Conservation (phyloP, 1,139 yeast species). For the Candida labiduridarum region DNA sequence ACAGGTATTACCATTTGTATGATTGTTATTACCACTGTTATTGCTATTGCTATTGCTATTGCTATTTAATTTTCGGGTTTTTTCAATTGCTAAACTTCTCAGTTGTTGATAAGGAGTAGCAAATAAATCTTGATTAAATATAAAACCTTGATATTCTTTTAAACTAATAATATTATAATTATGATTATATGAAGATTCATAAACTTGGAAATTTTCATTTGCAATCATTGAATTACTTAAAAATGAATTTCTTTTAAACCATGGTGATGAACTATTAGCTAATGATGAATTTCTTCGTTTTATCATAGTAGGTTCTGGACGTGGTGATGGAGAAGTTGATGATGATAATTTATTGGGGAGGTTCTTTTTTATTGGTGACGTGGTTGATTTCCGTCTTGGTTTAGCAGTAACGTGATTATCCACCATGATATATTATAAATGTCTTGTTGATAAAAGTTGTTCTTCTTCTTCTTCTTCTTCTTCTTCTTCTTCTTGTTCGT, state of each 20-base stretch:
- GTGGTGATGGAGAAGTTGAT: constrained; percentile 11
- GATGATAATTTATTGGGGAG: background rate
- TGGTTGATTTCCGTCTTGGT: constrained; percentile 15
- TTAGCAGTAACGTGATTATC: constrained; percentile 6
- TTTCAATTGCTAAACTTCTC: constrained; percentile 45
- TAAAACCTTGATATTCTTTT: constrained; percentile 70
- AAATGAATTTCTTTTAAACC: constrained; percentile 62
- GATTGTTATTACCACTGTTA: background rate
- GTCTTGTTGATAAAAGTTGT: background rate
- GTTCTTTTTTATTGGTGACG: constrained; percentile 12
- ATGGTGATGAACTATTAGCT: constrained; percentile 52
- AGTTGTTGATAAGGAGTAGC: constrained; percentile 68
- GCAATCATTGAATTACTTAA: constrained; percentile 63
- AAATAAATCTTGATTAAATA: constrained; percentile 74
- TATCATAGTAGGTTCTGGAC: constrained; percentile 21
- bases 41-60: background rate
- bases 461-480: background rate
- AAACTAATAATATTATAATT: constrained; percentile 49
- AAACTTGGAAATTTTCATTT: constrained; percentile 60
- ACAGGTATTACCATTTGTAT: background rate
- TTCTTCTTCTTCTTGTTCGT: background rate
- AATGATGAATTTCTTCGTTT: constrained; percentile 46
- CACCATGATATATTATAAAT: background rate
- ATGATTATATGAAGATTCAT: constrained; percentile 46
- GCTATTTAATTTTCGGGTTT: constrained; percentile 22